Evolutionary conservation across 2,329 filamentous ascomycete genomes (phyloP).

Genomic region (Knoxdaviesia proteae): DNA sequence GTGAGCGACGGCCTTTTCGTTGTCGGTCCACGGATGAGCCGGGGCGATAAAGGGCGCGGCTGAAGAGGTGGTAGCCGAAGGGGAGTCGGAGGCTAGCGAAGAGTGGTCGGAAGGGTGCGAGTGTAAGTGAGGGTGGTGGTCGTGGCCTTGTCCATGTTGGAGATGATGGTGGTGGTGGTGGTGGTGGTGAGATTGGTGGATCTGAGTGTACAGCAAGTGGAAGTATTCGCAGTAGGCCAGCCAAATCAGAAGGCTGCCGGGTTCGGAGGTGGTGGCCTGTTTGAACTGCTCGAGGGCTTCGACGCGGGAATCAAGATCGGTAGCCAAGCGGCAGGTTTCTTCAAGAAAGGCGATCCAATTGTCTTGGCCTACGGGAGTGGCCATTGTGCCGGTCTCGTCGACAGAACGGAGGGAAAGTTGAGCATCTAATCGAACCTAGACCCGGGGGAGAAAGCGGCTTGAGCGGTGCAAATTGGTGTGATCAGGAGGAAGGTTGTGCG

Average conservation of each 20-base stretch:
- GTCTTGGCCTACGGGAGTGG: conserved; percentile 49
- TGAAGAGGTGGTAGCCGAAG: neutral
- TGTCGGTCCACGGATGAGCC: conserved; percentile 28
- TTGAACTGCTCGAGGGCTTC: conserved; percentile 52
- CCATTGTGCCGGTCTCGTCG: conserved; percentile 15
- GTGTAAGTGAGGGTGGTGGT: too few relatives aligned
- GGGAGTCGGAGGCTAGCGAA: neutral
- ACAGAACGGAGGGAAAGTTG: too few relatives aligned
- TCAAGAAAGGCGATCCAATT: conserved; percentile 60
- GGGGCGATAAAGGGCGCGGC: neutral
- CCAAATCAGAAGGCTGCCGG: conserved; percentile 56
- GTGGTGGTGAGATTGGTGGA: neutral
- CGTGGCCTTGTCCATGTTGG: too few relatives aligned
- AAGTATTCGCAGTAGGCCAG: conserved; percentile 61
- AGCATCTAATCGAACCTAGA: too few relatives aligned
- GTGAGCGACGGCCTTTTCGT: conserved; percentile 47
- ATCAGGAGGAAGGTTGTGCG: too few relatives aligned
- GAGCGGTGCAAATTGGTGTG: neutral
- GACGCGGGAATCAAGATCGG: conserved; percentile 45
- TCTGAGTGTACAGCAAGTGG: conserved; percentile 38
- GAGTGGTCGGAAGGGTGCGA: neutral
- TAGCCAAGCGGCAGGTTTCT: conserved; percentile 41
- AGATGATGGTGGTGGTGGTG: too few relatives aligned
- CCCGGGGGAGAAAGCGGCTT: neutral
- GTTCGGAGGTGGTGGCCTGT: conserved; percentile 48